Base-by-base conservation (phyloP, 1,284 basidiomycete genomes). In the Peniophora sp. region DNA sequence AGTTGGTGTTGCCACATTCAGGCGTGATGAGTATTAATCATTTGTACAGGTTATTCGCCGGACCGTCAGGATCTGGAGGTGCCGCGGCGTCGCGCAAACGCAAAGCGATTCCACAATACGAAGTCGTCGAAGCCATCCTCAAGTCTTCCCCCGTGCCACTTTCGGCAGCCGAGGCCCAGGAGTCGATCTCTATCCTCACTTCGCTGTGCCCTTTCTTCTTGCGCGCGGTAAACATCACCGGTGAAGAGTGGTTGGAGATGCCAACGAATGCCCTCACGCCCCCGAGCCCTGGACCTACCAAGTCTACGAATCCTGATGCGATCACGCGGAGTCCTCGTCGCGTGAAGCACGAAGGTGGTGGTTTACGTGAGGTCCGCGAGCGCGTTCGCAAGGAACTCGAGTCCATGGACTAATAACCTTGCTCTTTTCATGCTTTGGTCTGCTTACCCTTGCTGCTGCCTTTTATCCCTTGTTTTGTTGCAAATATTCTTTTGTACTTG, bases 171-270 rank as follows among this genome's bases (percentile, higher is more conserved):
- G 87, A 91, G 64, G 86, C 87, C 2, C 76, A 75, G 47, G 86
- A 89, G 58, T 88, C 85, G 2, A 63, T 91, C 37, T 66, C 68
- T 18, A 71, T 90, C 62, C 72, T 91, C 47, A 69, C 74, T 5
- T 73, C 73, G 37, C 66, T 89, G 15, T 90, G 88, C 59, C 87
- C 87, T 0, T 90, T 89, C 68, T 90, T 90, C 69, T 63, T 91
- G 51, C 80, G 73, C 58, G 71, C 69, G 47, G 66, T 88, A 10
- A 69, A 76, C 55, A 75, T 89, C 17, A 76, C 68, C 8, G 78
- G 79, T n/a, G 79, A 81, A 59, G 84, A 85, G 49, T 90, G 86
- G 87, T 67, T 90, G 8, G 88, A 90, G 65, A 89, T 88, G 86
- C 86, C 87, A 24, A 74, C 81, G 14, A 62, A 75, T 2, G 61